These are phyloP conservation scores for Daldinia concentrica DNA, from an alignment of 495 filamentous ascomycete genomes.

Conservation along the genomic window DNA sequence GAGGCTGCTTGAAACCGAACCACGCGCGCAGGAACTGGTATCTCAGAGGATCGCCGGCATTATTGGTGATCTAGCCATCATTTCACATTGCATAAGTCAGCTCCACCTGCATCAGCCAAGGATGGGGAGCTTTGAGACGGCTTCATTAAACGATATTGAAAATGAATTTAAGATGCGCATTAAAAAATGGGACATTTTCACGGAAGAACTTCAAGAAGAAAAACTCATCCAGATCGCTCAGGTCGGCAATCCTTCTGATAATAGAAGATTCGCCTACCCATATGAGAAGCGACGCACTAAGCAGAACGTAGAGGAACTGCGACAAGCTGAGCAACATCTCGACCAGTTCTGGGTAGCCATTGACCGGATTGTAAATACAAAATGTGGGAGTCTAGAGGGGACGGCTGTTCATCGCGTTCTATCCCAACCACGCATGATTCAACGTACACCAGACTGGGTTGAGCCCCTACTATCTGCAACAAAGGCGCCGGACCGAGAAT, in stretches of 20 bases:
- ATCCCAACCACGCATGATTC: slow-evolving; percentile 48
- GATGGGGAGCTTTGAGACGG: slow-evolving; percentile 51
- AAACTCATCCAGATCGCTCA: background rate
- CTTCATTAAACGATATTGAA: slow-evolving; percentile 42
- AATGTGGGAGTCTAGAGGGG: slow-evolving; percentile 33
- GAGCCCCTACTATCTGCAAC: slow-evolving; percentile 44
- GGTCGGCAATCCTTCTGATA: background rate
- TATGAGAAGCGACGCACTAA: slow-evolving; percentile 26
- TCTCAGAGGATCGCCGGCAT: slow-evolving; percentile 49
- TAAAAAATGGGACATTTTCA: slow-evolving; percentile 18
- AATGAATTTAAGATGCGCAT: slow-evolving; percentile 40
- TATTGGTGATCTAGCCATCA: slow-evolving; percentile 57
- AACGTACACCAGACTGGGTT: slow-evolving; percentile 62
- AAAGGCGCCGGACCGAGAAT: slow-evolving; percentile 14
- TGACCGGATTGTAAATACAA: slow-evolving; percentile 51
- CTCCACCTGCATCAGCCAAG: slow-evolving; percentile 60
- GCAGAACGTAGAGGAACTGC: slow-evolving; percentile 41
- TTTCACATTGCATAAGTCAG: slow-evolving; percentile 53
- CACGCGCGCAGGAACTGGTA: slow-evolving; percentile 47
- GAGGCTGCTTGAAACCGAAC: slow-evolving; percentile 52
- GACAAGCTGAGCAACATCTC: slow-evolving; percentile 56
- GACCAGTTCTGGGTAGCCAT: slow-evolving; percentile 60
- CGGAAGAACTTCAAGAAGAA: slow-evolving; percentile 21
- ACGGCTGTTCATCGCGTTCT: slow-evolving; percentile 43
- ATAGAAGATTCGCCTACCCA: background rate